These are phyloP conservation scores for Backusella psychrophila DNA, from an alignment of 192 early-diverging fungal species.

Conservation along the genomic window DNA sequence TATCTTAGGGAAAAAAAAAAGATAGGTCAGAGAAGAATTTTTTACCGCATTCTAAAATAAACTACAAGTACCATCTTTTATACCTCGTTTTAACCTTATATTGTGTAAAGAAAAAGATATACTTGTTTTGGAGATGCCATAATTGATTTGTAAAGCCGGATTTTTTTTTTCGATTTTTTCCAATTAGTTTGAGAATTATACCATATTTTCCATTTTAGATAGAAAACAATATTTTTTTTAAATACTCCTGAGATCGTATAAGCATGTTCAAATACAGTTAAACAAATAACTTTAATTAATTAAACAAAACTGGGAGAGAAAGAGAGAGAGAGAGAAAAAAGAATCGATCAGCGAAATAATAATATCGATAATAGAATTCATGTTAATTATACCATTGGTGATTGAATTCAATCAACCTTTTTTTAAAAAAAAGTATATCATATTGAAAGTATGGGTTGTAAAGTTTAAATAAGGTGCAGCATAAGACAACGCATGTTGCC, in stretches of 20 bases:
- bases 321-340: not conserved
- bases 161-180: slow-evolving; percentile 2
- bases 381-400: not conserved
- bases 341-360: not conserved
- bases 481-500: not conserved
- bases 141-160: not conserved
- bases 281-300: not conserved
- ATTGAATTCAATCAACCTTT: not conserved
- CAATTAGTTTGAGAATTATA: not conserved
- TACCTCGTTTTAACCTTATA: not conserved
- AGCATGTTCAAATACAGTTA: not conserved
- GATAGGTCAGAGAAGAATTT: not conserved
- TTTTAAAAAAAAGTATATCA: too few species aligned
- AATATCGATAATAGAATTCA: not conserved
- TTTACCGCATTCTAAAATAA: not conserved
- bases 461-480: not conserved
- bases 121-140: not conserved
- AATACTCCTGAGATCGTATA: not conserved
- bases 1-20: not conserved
- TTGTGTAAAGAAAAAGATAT: not conserved
- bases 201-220: not conserved
- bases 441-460: not conserved
- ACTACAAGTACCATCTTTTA: not conserved
- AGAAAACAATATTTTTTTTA: not conserved
- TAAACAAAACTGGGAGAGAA: not conserved